phyloP scores from a whole-genome alignment of 805 yeast species.

The Wickerhamomyces strasburgensis region DNA sequence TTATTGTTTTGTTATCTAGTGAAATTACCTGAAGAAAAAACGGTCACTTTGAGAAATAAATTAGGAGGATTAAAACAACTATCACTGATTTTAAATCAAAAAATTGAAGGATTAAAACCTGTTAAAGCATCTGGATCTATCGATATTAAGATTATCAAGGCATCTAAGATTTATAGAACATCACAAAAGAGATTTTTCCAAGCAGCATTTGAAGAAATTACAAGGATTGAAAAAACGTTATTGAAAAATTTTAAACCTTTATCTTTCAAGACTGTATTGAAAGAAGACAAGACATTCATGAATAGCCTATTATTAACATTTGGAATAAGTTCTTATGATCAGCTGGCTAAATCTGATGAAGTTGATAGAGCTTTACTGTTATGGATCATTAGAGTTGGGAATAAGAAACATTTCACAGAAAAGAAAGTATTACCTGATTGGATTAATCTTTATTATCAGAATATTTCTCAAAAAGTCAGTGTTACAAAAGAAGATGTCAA shows the following conservation, averaged over 20 bases:
- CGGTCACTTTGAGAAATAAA: constrained; percentile 46
- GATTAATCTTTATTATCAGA: constrained; percentile 36
- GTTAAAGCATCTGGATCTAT: constrained; percentile 19
- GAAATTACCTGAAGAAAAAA: constrained; percentile 43
- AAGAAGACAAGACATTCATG: constrained; percentile 48
- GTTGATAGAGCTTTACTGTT: constrained; percentile 56
- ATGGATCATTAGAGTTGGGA: constrained; percentile 58
- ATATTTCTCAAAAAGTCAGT: constrained; percentile 31
- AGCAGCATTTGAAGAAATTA: constrained; percentile 39
- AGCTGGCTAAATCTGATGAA: constrained; percentile 39
- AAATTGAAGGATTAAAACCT: constrained; percentile 35
- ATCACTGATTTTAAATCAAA: constrained; percentile 46
- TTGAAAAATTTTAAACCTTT: constrained; percentile 40
- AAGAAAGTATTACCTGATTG: constrained; percentile 42
- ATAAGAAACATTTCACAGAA: constrained; percentile 31
- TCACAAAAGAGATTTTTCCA: constrained; percentile 47
- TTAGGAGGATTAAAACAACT: constrained; percentile 59
- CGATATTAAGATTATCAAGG: constrained; percentile 24
- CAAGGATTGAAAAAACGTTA: constrained; percentile 41
- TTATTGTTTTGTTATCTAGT: constrained; percentile 52
- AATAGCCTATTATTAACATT: constrained; percentile 50
- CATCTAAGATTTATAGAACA: constrained; percentile 41
- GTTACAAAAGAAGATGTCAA: constrained; percentile 49
- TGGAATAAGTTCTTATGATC: constrained; percentile 53
- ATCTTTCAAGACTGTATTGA: constrained; percentile 54